phyloP scores from a whole-genome alignment of 352 stramenopile genomes.

The Phytophthora crassamura region DNA sequence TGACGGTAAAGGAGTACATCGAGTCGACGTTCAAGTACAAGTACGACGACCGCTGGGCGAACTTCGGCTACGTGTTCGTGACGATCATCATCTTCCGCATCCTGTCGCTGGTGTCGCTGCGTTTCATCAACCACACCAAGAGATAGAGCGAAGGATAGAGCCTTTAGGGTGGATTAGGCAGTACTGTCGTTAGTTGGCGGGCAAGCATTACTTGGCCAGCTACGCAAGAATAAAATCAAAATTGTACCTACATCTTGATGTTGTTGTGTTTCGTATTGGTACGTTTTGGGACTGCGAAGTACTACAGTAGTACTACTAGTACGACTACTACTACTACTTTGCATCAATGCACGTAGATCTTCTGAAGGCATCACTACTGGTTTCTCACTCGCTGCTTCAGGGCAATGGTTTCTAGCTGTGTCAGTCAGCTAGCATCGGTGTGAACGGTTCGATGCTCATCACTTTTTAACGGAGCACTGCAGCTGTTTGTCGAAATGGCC shows the following conservation, averaged over 20 bases:
- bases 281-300: too few relatives aligned
- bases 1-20: conserved; percentile 19
- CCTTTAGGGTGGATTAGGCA: neutral
- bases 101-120: conserved; percentile 16
- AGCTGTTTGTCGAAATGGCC: too few relatives aligned
- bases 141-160: conserved; percentile 17
- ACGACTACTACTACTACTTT: too few relatives aligned
- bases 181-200: neutral
- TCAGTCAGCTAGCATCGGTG: too few relatives aligned
- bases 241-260: conserved; percentile 1
- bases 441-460: too few relatives aligned
- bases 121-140: conserved; percentile 21
- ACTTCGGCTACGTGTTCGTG: conserved; percentile 21
- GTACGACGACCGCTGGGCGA: conserved; percentile 16
- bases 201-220: neutral
- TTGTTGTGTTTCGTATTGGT: too few relatives aligned
- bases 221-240: neutral
- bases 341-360: too few relatives aligned
- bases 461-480: too few relatives aligned
- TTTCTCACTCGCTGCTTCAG: too few relatives aligned
- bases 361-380: too few relatives aligned
- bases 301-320: too few relatives aligned
- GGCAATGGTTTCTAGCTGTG: too few relatives aligned
- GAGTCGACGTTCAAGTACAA: conserved; percentile 18
- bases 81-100: conserved; percentile 18